Evolutionary conservation across 768 basidiomycete genomes (phyloP).

Genomic region (Tephrocybe sp.): DNA sequence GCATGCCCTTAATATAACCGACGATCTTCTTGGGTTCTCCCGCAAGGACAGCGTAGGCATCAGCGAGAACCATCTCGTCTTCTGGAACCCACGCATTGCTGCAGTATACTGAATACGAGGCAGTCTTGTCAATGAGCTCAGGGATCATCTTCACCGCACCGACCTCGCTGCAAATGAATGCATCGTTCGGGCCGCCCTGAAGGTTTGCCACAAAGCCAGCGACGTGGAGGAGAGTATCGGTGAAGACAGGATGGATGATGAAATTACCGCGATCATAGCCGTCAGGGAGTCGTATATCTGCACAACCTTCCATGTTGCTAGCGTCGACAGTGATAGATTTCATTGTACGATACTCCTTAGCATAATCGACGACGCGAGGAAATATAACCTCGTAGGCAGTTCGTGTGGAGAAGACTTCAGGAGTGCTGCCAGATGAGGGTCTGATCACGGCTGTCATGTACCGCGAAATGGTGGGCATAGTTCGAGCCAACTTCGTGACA

Average conservation of each 20-base stretch:
- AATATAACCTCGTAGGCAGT: constrained; percentile 69
- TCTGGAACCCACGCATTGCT: constrained; percentile 42
- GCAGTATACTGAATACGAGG: constrained; percentile 53
- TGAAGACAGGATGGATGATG: constrained; percentile 55
- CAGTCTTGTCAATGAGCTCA: constrained; percentile 36
- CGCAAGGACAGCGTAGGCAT: constrained; percentile 49
- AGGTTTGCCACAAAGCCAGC: constrained; percentile 72
- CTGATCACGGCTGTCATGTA: constrained; percentile 31
- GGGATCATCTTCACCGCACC: constrained; percentile 48
- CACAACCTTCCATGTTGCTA: constrained; percentile 51
- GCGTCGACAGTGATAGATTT: constrained; percentile 49
- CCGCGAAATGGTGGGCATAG: constrained; percentile 33
- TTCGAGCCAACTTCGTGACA: constrained; percentile 35
- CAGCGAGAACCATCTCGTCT: constrained; percentile 46
- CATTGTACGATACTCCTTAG: constrained; percentile 57
- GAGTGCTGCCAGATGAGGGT: constrained; percentile 20
- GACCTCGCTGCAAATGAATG: constrained; percentile 63
- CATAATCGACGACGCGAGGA: constrained; percentile 67
- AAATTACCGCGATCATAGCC: constrained; percentile 32
- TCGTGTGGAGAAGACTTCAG: constrained; percentile 54
- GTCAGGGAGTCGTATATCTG: constrained; percentile 42
- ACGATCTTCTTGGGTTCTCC: constrained; percentile 41
- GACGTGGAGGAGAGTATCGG: constrained; percentile 67
- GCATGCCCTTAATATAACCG: constrained; percentile 55
- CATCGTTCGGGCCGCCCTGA: constrained; percentile 48